Conservation (phyloP, 2,329 filamentous ascomycete species). For the Trichoderma brevicompactum region DNA sequence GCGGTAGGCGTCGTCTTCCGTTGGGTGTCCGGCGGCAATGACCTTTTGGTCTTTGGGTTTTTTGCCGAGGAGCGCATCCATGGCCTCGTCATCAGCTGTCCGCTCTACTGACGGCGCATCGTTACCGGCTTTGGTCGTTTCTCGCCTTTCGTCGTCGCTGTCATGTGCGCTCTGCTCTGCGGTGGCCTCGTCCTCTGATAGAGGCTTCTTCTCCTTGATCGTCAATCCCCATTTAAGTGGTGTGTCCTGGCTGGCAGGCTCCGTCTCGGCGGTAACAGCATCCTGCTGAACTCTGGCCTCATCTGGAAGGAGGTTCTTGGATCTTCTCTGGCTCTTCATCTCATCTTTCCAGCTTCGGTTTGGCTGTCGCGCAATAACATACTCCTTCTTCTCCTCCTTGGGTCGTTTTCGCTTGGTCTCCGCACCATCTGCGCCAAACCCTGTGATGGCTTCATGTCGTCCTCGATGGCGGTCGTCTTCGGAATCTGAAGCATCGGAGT, state of each 20-base stretch:
- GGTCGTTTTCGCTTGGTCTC: slow-evolving; percentile 46
- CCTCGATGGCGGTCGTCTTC: slow-evolving; percentile 38
- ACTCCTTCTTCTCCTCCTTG: slow-evolving; percentile 42
- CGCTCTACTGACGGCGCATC: slow-evolving; percentile 27
- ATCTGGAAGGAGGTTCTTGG: slow-evolving; percentile 63
- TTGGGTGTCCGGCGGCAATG: slow-evolving; percentile 53
- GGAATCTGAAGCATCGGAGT: slow-evolving; percentile 49
- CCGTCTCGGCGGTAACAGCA: slow-evolving; percentile 38
- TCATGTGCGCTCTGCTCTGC: background rate
- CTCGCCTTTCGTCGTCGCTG: slow-evolving; percentile 5
- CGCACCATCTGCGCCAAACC: slow-evolving; percentile 52
- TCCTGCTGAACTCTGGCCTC: slow-evolving; percentile 54
- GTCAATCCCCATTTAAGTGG: slow-evolving; percentile 61
- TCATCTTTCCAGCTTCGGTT: slow-evolving; percentile 69
- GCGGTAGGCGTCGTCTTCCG: slow-evolving; percentile 70
- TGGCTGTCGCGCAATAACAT: slow-evolving; percentile 61
- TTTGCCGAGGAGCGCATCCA: slow-evolving; percentile 69
- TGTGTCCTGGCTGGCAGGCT: slow-evolving; percentile 53
- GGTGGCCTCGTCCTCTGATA: slow-evolving; percentile 55
- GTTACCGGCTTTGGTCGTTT: slow-evolving; percentile 11
- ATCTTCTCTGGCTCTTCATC: slow-evolving; percentile 50
- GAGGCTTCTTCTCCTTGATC: slow-evolving; percentile 53
- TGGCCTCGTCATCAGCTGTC: slow-evolving; percentile 57
- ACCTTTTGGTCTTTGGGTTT: slow-evolving; percentile 50
- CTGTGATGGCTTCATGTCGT: slow-evolving; percentile 54